A percentile compares a stretch with the other conserved stretches of the same genome.
Conservation (phyloP, 495 filamentous ascomycete genomes). For the Penicillium chermesinum region DNA sequence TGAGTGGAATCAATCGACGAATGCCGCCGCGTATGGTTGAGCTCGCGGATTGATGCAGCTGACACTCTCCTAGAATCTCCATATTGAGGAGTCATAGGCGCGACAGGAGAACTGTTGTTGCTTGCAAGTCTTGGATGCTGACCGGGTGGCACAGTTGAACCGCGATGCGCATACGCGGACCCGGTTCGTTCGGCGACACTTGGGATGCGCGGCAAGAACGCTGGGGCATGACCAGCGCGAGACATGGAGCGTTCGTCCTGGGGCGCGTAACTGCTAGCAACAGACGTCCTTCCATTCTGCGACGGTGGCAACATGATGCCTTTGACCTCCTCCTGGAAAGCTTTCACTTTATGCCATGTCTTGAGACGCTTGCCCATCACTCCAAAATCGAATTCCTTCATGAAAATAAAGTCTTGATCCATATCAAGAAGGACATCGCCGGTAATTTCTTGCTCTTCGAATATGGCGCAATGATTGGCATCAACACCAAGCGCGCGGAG, state of each 20-base stretch:
- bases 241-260: slow-evolving; percentile 39
- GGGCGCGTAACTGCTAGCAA: slow-evolving; percentile 26
- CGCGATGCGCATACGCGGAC: slow-evolving; percentile 20
- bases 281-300: slow-evolving; percentile 20
- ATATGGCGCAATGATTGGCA: slow-evolving; percentile 81
- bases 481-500: slow-evolving; percentile 78
- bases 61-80: slow-evolving; percentile 60
- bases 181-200: slow-evolving; percentile 45
- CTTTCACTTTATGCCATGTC: slow-evolving; percentile 93
- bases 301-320: slow-evolving; percentile 22
- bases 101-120: slow-evolving; percentile 30
- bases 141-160: slow-evolving; percentile 18
- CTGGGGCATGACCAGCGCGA: slow-evolving; percentile 33
- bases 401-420: slow-evolving; percentile 86
- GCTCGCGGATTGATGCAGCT: slow-evolving; percentile 76
- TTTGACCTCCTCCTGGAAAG: slow-evolving; percentile 77
- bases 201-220: slow-evolving; percentile 58
- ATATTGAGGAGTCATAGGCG: slow-evolving; percentile 31
- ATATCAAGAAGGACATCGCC: slow-evolving; percentile 91
- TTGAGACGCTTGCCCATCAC: slow-evolving; percentile 81
- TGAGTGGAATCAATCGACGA: slow-evolving; percentile 69
- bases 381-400: slow-evolving; percentile 93
- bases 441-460: slow-evolving; percentile 91
- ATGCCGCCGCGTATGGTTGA: slow-evolving; percentile 81
- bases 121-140: slow-evolving; percentile 35